phyloP scores from a whole-genome alignment of 495 filamentous ascomycete genomes.

The Podospora bellae-mahoneyi region DNA sequence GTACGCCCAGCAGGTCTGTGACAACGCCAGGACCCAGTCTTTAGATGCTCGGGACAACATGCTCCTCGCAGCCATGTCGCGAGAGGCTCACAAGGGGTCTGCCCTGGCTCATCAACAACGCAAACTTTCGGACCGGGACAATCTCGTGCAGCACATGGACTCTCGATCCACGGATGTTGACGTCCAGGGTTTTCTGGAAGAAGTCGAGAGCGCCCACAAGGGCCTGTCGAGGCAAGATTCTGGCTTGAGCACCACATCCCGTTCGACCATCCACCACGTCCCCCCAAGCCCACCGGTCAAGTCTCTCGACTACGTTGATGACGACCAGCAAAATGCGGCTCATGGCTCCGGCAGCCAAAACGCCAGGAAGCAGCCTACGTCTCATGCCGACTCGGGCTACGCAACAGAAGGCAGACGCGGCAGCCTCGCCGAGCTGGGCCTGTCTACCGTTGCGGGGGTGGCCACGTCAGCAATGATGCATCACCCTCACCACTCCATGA shows the following conservation, averaged over 20 bases:
- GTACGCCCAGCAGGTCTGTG: slow-evolving; percentile 10
- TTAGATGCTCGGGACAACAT: slow-evolving; percentile 1
- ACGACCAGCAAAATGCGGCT: slow-evolving; percentile 1
- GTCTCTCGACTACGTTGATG: not conserved
- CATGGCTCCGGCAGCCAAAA: not conserved
- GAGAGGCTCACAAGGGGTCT: not conserved
- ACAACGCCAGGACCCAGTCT: slow-evolving; percentile 5
- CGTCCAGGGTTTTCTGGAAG: slow-evolving; percentile 30
- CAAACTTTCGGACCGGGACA: slow-evolving; percentile 22
- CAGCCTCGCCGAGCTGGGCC: slow-evolving; percentile 22
- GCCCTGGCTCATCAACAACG: not conserved
- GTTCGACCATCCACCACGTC: slow-evolving; percentile 31
- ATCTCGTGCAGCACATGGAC: slow-evolving; percentile 32
- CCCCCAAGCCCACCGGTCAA: slow-evolving; percentile 28
- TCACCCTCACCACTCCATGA: slow-evolving; percentile 1
- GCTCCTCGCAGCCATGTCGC: slow-evolving; percentile 3
- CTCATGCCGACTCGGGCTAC: slow-evolving; percentile 32
- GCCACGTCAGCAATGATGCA: slow-evolving; percentile 7
- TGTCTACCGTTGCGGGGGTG: not conserved
- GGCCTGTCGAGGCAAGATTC: slow-evolving; percentile 29
- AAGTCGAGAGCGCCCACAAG: slow-evolving; percentile 29
- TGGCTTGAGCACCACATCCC: slow-evolving; percentile 24
- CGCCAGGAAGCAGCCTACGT: slow-evolving; percentile 14
- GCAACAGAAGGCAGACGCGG: slow-evolving; percentile 24
- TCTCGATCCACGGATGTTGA: slow-evolving; percentile 33